Evolutionary conservation across 306 rosid genomes (phyloP).

Genomic region (Vigna nakashimae): DNA sequence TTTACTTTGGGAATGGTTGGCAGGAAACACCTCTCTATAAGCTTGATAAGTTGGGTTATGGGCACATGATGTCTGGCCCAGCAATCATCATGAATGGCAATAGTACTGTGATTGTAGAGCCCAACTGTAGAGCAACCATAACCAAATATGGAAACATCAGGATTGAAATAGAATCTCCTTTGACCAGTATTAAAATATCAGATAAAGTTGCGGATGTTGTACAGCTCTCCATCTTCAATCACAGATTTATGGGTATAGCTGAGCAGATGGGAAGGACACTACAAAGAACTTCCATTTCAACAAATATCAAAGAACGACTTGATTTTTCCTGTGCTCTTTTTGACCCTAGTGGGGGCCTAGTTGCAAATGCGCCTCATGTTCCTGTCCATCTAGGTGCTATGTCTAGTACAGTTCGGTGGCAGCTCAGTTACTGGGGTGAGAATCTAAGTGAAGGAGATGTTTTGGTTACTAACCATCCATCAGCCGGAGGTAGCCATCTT

Average conservation of each 20-base stretch:
- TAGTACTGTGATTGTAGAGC: conserved; percentile 90
- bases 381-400: conserved; percentile 96
- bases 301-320: conserved; percentile 93
- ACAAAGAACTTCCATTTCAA: conserved; percentile 95
- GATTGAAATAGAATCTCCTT: conserved; percentile 73
- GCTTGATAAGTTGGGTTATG: conserved; percentile 82
- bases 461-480: conserved; percentile 92
- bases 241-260: conserved; percentile 98
- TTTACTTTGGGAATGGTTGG: conserved; percentile 87
- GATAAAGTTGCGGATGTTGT: conserved; percentile 88
- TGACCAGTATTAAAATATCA: conserved; percentile 53
- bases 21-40: conserved; percentile 80
- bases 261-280: conserved; percentile 99
- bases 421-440: conserved; percentile 75
- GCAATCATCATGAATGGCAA: conserved; percentile 94
- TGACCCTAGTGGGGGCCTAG: conserved; percentile 93
- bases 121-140: conserved; percentile 75
- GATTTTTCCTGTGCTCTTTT: conserved; percentile 97
- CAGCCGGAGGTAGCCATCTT: conserved; percentile 98
- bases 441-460: conserved; percentile 90
- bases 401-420: conserved; percentile 96
- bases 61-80: conserved; percentile 72
- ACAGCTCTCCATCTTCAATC: conserved; percentile 92
- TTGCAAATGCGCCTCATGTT: conserved; percentile 97
- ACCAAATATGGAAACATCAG: conserved; percentile 83